A percentile compares a stretch with the other conserved stretches of the same genome.
Evolutionary conservation across 2,329 filamentous ascomycete genomes (phyloP).

Genomic region (Ascochyta rabiei): DNA sequence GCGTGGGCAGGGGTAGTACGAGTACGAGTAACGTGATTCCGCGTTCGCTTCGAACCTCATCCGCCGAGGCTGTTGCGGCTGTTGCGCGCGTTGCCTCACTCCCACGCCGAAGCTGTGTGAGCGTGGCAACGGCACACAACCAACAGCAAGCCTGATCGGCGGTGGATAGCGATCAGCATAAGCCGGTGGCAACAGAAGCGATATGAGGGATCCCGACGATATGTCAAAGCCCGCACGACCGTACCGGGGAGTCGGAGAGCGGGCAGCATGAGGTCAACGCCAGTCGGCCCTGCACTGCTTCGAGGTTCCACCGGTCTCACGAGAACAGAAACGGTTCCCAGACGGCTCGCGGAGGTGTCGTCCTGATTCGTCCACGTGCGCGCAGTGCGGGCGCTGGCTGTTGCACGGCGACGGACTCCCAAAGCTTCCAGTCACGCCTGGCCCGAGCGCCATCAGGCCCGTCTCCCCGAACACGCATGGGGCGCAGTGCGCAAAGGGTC

Average conservation of each 20-base stretch:
- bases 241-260: conserved; percentile 9
- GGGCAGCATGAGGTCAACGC: conserved; percentile 8
- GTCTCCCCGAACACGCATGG: conserved; percentile 22
- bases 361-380: conserved; percentile 34
- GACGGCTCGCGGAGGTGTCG: conserved; percentile 23
- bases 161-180: conserved; percentile 11
- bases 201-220: conserved; percentile 12
- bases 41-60: conserved; percentile 3
- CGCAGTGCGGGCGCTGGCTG: conserved; percentile 36
- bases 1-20: conserved; percentile 3
- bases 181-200: conserved; percentile 11
- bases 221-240: conserved; percentile 2
- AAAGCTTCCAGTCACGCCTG: conserved; percentile 28
- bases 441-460: conserved; percentile 33
- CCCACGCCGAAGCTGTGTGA: conserved; percentile 12
- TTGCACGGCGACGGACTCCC: conserved; percentile 27
- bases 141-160: conserved; percentile 8
- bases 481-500: conserved; percentile 31
- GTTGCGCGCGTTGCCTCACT: conserved; percentile 13
- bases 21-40: conserved; percentile 13
- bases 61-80: conserved; percentile 16
- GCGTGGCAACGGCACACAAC: conserved; percentile 4
- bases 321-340: conserved; percentile 31
- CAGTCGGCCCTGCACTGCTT: conserved; percentile 26
- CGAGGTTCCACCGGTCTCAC: conserved; percentile 33